These are phyloP conservation scores for Leccinum pellstonianum DNA, from an alignment of 768 basidiomycete genomes.

Conservation along the genomic window DNA sequence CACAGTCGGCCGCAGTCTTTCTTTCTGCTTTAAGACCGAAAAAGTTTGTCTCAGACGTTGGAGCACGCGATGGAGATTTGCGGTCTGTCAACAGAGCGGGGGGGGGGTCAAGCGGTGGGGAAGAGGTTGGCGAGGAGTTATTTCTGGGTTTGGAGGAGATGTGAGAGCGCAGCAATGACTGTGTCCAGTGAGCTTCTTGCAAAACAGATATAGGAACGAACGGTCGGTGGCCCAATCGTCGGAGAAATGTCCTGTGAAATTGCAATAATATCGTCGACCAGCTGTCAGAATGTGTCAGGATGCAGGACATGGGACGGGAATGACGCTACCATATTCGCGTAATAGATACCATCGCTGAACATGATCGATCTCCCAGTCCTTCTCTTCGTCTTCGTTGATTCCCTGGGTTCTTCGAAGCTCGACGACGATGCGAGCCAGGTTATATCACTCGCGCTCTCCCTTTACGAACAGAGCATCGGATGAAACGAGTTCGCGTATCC, in stretches of 20 bases:
- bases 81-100: slow-evolving; percentile 25
- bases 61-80: slow-evolving; percentile 27
- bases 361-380: slow-evolving; percentile 56
- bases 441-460: slow-evolving; percentile 78
- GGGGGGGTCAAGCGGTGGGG: slow-evolving; percentile 43
- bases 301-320: neutral
- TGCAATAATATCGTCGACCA: slow-evolving; percentile 72
- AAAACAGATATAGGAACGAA: slow-evolving; percentile 68
- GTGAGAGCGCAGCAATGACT: slow-evolving; percentile 61
- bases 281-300: slow-evolving; percentile 39
- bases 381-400: slow-evolving; percentile 61
- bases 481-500: slow-evolving; percentile 72
- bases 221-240: slow-evolving; percentile 50
- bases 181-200: slow-evolving; percentile 79
- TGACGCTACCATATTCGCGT: slow-evolving; percentile 73
- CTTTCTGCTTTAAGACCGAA: slow-evolving; percentile 59
- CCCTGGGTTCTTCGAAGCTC: slow-evolving; percentile 66
- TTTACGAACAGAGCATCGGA: slow-evolving; percentile 79
- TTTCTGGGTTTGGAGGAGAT: slow-evolving; percentile 43
- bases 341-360: slow-evolving; percentile 79
- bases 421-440: slow-evolving; percentile 69
- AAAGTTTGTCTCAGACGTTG: slow-evolving; percentile 51
- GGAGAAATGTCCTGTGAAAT: slow-evolving; percentile 78
- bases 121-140: slow-evolving; percentile 34
- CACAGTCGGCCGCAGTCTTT: slow-evolving; percentile 41